Percentiles rank a stretch among this genome's conserved stretches.
Evolutionary conservation across 192 early-diverging fungal genomes (phyloP).

Genomic region (Podila horticola): DNA sequence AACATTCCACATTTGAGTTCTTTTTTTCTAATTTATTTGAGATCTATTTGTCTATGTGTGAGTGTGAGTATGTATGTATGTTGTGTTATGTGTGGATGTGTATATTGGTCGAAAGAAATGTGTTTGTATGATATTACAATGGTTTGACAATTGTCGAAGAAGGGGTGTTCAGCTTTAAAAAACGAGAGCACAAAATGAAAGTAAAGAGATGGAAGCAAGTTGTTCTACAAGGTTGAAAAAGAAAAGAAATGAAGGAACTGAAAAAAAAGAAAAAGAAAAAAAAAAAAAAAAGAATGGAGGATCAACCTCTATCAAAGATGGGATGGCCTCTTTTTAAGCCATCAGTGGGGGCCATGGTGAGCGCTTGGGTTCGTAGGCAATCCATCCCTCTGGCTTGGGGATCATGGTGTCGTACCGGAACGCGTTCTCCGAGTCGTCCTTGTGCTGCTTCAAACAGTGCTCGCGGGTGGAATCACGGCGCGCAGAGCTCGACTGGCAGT

Average conservation of each 20-base stretch:
- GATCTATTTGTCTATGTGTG: too few relatives aligned
- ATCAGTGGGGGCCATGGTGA: conserved; percentile 48
- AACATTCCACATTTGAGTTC: too few relatives aligned
- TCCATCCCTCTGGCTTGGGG: conserved; percentile 50
- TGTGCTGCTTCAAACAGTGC: conserved; percentile 49
- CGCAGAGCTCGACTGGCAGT: conserved; percentile 44
- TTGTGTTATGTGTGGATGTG: too few relatives aligned
- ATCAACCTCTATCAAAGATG: not conserved
- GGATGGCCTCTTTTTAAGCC: conserved; percentile 4
- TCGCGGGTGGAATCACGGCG: conserved; percentile 36
- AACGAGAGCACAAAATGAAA: not conserved
- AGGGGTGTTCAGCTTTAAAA: not conserved
- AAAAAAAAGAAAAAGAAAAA: not conserved
- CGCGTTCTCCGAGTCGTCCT: conserved; percentile 44
- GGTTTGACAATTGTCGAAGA: not conserved
- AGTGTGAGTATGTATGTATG: too few relatives aligned
- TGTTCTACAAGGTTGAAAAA: not conserved
- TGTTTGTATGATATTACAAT: too few relatives aligned
- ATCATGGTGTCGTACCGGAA: conserved; percentile 40
- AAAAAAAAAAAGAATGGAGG: not conserved
- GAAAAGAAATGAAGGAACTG: not conserved
- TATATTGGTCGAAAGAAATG: not conserved
- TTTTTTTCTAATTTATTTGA: too few relatives aligned
- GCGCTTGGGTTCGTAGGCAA: conserved; percentile 49
- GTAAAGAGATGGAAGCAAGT: not conserved